Percentiles rank a stretch among this genome's conserved stretches.
Conservation (phyloP, 768 basidiomycete genomes). For the Termitomyces sp. region DNA sequence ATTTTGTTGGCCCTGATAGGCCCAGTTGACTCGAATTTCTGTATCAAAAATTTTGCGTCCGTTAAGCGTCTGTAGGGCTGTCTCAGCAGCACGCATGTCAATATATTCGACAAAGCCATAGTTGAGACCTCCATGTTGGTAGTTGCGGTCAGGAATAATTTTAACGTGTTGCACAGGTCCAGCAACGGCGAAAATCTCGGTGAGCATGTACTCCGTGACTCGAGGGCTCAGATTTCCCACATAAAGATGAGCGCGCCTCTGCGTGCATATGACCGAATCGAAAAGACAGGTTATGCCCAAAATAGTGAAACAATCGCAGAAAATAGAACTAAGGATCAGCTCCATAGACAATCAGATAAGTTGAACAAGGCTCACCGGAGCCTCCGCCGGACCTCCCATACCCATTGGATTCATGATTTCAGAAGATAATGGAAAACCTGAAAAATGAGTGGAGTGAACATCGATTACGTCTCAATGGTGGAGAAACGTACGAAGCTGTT, state of each 20-base stretch:
- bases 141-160: constrained; percentile 99
- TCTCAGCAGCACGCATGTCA: constrained; percentile 98
- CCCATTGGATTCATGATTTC: constrained; percentile 74
- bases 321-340: constrained; percentile 25
- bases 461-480: not conserved
- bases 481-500: constrained; percentile 43
- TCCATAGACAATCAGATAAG: constrained; percentile 17
- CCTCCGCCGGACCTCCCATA: constrained; percentile 67
- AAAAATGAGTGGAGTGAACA: constrained; percentile 18
- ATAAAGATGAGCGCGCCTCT: constrained; percentile 96
- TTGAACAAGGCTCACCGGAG: constrained; percentile 53
- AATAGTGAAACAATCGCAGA: constrained; percentile 18
- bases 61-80: constrained; percentile 96
- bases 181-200: constrained; percentile 94
- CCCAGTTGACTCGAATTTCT: constrained; percentile 99
- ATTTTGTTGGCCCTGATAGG: constrained; percentile 96
- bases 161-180: constrained; percentile 98
- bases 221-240: constrained; percentile 97
- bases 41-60: constrained; percentile 99
- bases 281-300: constrained; percentile 18
- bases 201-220: constrained; percentile 99
- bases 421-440: constrained; percentile 49
- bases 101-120: constrained; percentile 99
- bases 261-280: constrained; percentile 16
- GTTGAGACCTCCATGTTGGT: constrained; percentile 98